Evolutionary conservation across 768 basidiomycete species (phyloP), one percentile per base, ranked within the genome.

Genomic region (Pleurotus cornucopiae): DNA sequence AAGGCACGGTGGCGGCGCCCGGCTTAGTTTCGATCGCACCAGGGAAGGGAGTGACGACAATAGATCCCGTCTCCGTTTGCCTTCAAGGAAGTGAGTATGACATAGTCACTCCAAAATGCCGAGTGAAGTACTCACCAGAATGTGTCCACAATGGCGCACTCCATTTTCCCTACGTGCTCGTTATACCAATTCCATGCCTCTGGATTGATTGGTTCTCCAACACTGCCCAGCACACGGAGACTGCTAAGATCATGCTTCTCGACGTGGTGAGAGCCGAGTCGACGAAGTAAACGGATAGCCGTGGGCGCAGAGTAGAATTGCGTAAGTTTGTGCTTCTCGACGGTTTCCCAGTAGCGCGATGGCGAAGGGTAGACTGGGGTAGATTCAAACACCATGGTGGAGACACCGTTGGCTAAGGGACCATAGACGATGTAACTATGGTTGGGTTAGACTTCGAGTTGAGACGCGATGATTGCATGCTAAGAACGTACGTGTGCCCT

Each of bases 181-280:
- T 96, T 94, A 73, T 95, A 97, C 96, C 96, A 98, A 64, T 95
- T 83, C 96, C 97, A 98, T 9, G 96, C 96, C 70, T 98, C 96
- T 23, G 95, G 94, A 72, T 98, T 98, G 77, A 99, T 98, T 1
- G 97, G 97, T 74, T 99, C 97, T 55, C 96, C 97, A 45, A 98
- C 97, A 57, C 80, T 87, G 20, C 97, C 96, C 39, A 99, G 76
- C 5, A 97, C 88, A 57, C 97, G 85, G 57, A 99, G 71, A 13
- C 80, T 81, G 64, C 79, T 84, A 47, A 99, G 80, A 67, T 97
- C 93, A 71, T 93, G 80, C 7, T 80, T 75, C 66, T 91, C 79
- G 55, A 93, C 91, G 67, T 95, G 91, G 46, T 94, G 85, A 56
- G 85, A 81, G 47, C 96, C 96, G 38, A 96, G 83, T 38, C 77